Conservation (phyloP, 176 grass and related monocot species). For the Rhynchospora pubera region DNA sequence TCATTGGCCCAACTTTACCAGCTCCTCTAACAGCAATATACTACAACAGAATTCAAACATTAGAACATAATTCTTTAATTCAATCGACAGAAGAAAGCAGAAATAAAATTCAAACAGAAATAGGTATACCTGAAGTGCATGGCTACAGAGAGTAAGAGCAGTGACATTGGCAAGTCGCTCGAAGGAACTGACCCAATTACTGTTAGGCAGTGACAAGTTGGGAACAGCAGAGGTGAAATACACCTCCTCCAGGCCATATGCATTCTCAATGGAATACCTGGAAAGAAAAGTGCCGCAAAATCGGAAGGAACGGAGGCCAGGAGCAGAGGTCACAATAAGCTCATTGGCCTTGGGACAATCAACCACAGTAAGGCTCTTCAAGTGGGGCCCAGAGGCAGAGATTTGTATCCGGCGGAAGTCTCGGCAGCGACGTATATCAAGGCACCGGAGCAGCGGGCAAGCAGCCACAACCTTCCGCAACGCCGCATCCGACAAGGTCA, state of each 20-base stretch:
- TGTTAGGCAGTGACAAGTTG: constrained; percentile 30
- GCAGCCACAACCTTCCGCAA: constrained; percentile 44
- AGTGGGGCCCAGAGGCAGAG: constrained; percentile 26
- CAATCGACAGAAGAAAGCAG: constrained; percentile 8
- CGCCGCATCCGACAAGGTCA: constrained; percentile 52
- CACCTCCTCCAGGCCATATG: constrained; percentile 35
- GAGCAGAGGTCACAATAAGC: constrained; percentile 30
- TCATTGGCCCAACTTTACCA: constrained; percentile 17
- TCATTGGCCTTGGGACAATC: constrained; percentile 61
- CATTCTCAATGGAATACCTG: constrained; percentile 29
- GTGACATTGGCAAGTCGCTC: constrained; percentile 45
- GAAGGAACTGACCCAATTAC: constrained; percentile 33
- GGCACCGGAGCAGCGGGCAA: constrained; percentile 51
- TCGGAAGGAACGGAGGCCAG: constrained; percentile 47
- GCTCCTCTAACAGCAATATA: constrained; percentile 40
- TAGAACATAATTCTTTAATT: constrained; percentile 13
- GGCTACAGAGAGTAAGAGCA: constrained; percentile 70
- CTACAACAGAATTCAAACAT: constrained; percentile 22
- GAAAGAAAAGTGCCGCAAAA: constrained; percentile 54
- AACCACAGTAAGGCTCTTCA: constrained; percentile 63
- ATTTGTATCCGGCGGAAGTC: constrained; percentile 59
- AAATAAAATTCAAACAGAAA: neutral
- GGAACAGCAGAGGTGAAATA: constrained; percentile 57
- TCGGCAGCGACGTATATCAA: constrained; percentile 53
- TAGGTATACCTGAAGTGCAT: constrained; percentile 63